phyloP scores from a whole-genome alignment of 2,329 filamentous ascomycete genomes.

The Hymenotorrendiella dingleyae region DNA sequence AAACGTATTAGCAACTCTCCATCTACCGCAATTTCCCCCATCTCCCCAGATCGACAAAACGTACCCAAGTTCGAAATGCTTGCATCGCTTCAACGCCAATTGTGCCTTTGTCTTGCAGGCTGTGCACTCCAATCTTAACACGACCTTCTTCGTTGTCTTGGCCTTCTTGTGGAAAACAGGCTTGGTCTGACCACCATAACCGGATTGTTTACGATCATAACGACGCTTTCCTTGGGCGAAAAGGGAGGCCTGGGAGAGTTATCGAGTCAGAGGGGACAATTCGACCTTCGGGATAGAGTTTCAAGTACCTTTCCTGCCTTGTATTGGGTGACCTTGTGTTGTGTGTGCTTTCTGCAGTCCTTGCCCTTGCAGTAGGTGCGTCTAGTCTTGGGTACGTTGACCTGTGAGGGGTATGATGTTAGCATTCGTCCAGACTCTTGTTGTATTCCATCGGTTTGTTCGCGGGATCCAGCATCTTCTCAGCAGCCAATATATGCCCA shows the following conservation, averaged over 20 bases:
- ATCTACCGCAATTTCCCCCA: background rate
- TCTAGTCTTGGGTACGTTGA: constrained; percentile 98
- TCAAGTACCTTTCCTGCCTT: constrained; percentile 79
- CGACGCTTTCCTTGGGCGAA: constrained; percentile 99
- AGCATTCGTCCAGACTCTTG: constrained; percentile 14
- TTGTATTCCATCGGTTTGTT: constrained; percentile 3
- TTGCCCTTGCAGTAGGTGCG: constrained; percentile 97
- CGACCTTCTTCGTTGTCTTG: constrained; percentile 99
- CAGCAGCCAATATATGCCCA: background rate
- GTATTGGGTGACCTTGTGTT: constrained; percentile 94
- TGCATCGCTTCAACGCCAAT: constrained; percentile 98
- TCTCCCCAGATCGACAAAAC: constrained; percentile 34
- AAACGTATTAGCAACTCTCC: constrained; percentile 35
- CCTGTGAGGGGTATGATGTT: constrained; percentile 38
- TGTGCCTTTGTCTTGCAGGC: constrained; percentile 97
- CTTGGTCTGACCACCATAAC: constrained; percentile 99
- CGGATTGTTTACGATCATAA: constrained; percentile 98
- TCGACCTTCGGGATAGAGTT: constrained; percentile 1
- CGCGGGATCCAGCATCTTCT: background rate
- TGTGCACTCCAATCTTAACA: constrained; percentile 96
- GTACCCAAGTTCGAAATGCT: constrained; percentile 99
- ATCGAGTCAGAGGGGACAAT: constrained; percentile 21
- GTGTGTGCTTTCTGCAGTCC: constrained; percentile 86
- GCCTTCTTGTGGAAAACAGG: constrained; percentile 99
- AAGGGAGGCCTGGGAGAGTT: constrained; percentile 61